phyloP scores from a whole-genome alignment of 2,329 filamentous ascomycete species.

The Diaporthe citri region DNA sequence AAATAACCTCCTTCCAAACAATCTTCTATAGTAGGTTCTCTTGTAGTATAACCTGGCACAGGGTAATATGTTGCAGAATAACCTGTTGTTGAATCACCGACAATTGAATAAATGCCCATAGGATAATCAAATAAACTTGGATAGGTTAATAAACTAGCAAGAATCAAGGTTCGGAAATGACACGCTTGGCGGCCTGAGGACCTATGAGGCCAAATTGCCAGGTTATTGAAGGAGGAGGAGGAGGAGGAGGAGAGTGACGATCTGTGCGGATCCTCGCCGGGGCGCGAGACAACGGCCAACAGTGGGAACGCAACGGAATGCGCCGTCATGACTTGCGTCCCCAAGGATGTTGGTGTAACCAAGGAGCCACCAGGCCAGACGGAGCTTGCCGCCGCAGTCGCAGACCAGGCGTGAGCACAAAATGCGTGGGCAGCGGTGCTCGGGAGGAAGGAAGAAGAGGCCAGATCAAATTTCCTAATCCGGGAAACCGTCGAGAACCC shows the following conservation, averaged over 20 bases:
- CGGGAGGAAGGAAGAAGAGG: not conserved
- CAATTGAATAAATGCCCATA: too few species aligned
- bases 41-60: too few species aligned
- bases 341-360: not conserved
- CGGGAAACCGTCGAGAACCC: not conserved
- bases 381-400: conserved; percentile 7
- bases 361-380: not conserved
- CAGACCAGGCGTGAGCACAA: not conserved
- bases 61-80: not conserved
- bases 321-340: not conserved
- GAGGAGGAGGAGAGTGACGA: not conserved
- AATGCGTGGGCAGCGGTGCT: not conserved
- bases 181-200: too few species aligned
- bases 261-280: not conserved
- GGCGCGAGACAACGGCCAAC: not conserved
- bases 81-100: too few species aligned
- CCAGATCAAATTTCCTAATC: not conserved
- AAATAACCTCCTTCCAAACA: too few species aligned
- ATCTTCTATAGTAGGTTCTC: not conserved
- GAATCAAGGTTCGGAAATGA: not conserved
- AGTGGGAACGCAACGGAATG: not conserved
- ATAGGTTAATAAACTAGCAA: not conserved
- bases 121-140: too few species aligned
- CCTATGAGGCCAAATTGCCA: not conserved
- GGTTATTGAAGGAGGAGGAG: too few species aligned